Base-by-base conservation (phyloP, 345 rosid species). In the Stellera chamaejasme region DNA sequence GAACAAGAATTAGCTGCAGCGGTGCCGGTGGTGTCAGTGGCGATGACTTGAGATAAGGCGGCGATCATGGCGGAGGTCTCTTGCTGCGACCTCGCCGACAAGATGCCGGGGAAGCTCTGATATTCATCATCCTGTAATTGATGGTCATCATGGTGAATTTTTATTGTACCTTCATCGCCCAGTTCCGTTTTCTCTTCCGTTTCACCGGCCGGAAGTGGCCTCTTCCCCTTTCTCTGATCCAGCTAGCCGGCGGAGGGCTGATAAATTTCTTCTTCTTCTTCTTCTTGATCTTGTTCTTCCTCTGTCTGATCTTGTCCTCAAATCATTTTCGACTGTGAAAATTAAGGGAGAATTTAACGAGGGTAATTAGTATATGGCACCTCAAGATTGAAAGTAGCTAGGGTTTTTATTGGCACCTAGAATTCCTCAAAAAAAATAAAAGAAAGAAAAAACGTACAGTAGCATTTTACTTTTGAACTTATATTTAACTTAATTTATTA, bases 11-110 rank as follows among this genome's bases (percentile, higher is more conserved):
- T n/a, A 32, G 39, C 23, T 32, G 39, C 7, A 8, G 5, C 39
- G 58, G 44, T 43, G 62, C 14, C 59, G 42, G 47, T 64, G 54
- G 61, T 61, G 54, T 59, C 59, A 67, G 52, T 77, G 48, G 79
- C 82, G 28, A 87, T 83, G 13, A 87, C 90, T 60, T 87, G 86
- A 71, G 86, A 25, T 36, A 87, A 75, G 54, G 90, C 95, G 4
- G 87, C 77, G 55, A 87, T 84, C 82, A 87, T 79, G 3, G 69
- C 84, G 45, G 69, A 53, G 84, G 72, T 81, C 51, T 87, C 95
- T 32, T 73, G 84, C 61, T 87, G 85, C 45, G 95, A 87, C 69
- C 86, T 67, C 45, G 81, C 75, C n/a, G 86, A 79, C 69, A 69
- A 83, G 27, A 71, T 50, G n/a, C n/a, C n/a, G 0, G 90, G 88